Evolutionary conservation across 2,329 filamentous ascomycete genomes (phyloP).

Genomic region (Amphichorda felina): DNA sequence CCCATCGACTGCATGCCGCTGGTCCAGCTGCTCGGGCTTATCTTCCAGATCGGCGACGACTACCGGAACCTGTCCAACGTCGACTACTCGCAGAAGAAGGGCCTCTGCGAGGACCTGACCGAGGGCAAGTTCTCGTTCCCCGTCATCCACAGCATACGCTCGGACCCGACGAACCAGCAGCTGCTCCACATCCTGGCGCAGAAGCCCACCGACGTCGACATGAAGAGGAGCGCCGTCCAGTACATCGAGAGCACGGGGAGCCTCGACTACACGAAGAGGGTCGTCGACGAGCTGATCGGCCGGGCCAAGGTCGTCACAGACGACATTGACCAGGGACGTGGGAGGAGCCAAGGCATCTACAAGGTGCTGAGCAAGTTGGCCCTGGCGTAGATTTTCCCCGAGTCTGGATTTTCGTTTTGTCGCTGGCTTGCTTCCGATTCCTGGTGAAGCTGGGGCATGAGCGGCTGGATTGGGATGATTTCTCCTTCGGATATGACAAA

Average conservation of each 20-base stretch:
- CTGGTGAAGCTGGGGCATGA: too few species aligned
- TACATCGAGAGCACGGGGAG: constrained; percentile 79
- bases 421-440: too few species aligned
- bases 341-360: background rate
- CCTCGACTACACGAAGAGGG: constrained; percentile 65
- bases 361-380: too few species aligned
- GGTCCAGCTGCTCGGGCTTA: constrained; percentile 65
- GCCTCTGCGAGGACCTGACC: constrained; percentile 79
- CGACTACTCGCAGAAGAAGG: constrained; percentile 73
- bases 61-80: constrained; percentile 65
- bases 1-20: constrained; percentile 59
- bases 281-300: constrained; percentile 45
- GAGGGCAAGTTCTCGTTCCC: constrained; percentile 91
- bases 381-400: too few species aligned
- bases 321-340: background rate
- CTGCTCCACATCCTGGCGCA: constrained; percentile 80
- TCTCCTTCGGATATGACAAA: too few species aligned
- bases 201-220: constrained; percentile 65
- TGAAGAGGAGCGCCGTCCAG: constrained; percentile 71
- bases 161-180: constrained; percentile 55
- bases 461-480: too few species aligned
- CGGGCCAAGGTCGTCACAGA: background rate
- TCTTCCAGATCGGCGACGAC: constrained; percentile 80
- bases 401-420: too few species aligned
- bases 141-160: constrained; percentile 75